Evolutionary conservation across 2,329 filamentous ascomycete species (phyloP).

Genomic region (Beauveria pseudobassiana): DNA sequence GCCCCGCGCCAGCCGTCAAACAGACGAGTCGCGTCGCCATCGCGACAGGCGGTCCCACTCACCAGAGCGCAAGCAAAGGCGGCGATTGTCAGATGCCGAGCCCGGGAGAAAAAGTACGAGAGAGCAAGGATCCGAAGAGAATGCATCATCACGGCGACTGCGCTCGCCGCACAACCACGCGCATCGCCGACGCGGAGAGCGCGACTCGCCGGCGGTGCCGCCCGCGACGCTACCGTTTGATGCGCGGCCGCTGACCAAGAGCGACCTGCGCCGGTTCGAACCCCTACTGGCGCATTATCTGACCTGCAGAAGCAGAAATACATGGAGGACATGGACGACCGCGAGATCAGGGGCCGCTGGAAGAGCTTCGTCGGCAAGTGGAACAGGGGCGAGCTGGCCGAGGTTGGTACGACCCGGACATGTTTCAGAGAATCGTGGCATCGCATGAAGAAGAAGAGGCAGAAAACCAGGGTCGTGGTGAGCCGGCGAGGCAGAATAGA

Average conservation of each 20-base stretch:
- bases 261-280: conserved; percentile 58
- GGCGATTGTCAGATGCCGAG: conserved; percentile 2
- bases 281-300: conserved; percentile 78
- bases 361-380: conserved; percentile 89
- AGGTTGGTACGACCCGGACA: conserved; percentile 87
- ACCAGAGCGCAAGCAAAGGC: conserved; percentile 12
- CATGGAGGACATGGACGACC: conserved; percentile 60
- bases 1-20: not conserved
- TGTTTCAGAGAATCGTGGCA: conserved; percentile 39
- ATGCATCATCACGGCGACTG: conserved; percentile 4
- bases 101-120: conserved; percentile 5
- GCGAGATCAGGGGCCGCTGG: conserved; percentile 78
- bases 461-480: not conserved
- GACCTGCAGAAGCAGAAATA: conserved; percentile 73
- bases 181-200: conserved; percentile 11
- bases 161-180: conserved; percentile 12
- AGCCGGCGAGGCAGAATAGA: conserved; percentile 3
- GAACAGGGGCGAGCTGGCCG: conserved; percentile 81
- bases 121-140: not conserved
- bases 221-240: conserved; percentile 50
- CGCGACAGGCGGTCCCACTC: conserved; percentile 12
- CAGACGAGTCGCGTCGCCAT: conserved; percentile 1
- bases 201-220: not conserved
- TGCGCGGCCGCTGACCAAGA: conserved; percentile 58
- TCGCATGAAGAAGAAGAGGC: conserved; percentile 14